Evolutionary conservation across 192 early-diverging fungal species (phyloP), one percentile per base, ranked within the genome.

Genomic region (Backusella westeae): DNA sequence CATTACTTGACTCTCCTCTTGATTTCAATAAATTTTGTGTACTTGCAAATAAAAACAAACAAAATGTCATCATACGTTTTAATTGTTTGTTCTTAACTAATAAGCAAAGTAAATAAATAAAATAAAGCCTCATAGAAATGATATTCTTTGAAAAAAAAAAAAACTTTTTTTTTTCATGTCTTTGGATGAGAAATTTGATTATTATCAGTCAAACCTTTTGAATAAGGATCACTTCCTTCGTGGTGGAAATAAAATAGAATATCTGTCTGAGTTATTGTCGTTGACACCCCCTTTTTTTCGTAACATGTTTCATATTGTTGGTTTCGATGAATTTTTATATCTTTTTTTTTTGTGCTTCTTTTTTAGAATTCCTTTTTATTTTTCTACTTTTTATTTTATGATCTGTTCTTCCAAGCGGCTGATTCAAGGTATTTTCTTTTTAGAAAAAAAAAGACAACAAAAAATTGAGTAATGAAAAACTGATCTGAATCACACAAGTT

Each of bases 401-500:
- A 63, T 56, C 21, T 10, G 53, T 56, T 56, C 21, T 56, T 56
- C 53, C n/a, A 56, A 21, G 21, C 53, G 53, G 7, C 8, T 56
- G n/a, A 23, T 56, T 21, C 53, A 56, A 56, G 53, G 53, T 56
- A 56, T 63, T 63, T 63, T 63, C 26, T 63, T 63, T 63, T 63
- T 63, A 29, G n/a, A 63, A 56, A 56, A 56, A 63, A 6, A 29
- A 59, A 26, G 12, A 26, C 0, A 49, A 21, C 6, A 49, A n/a
- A 4, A 19, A 39, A 39, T 39, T 39, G 7, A 52, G 46, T 15
- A 2, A n/a, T 52, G 19, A 52, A 26, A 9, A 59, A 59, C 21
- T 26, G 1, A 26, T 59, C 17, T 59, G 21, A 26, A 26, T 26
- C 9, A 32, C 17, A 59, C 0, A 26, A 59, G 53, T 59, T 6